Conservation (phyloP, 2,329 filamentous ascomycete genomes). For the Pseudogymnoascus destructans region DNA sequence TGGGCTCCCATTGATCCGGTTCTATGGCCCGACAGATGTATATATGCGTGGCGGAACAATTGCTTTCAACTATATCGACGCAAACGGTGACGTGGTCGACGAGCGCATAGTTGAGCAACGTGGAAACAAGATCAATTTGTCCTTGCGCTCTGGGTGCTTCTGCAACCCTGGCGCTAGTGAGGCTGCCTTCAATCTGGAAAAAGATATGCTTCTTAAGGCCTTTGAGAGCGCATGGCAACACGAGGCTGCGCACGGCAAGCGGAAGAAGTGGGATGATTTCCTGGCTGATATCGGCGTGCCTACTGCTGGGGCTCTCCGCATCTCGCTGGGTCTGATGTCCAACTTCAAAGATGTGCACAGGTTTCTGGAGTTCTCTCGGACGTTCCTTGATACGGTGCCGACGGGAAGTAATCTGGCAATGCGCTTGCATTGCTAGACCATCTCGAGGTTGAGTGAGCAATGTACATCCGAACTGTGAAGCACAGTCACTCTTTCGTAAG, state of each 20-base stretch:
- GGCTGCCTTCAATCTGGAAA: conserved; percentile 25
- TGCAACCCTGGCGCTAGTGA: conserved; percentile 32
- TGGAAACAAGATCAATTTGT: conserved; percentile 23
- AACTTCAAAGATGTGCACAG: conserved; percentile 27
- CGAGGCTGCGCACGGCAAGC: not conserved
- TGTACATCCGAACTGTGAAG: not conserved
- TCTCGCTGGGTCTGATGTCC: conserved; percentile 31
- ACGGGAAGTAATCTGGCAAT: not conserved
- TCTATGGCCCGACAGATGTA: conserved; percentile 28
- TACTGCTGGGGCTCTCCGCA: conserved; percentile 27
- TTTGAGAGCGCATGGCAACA: not conserved
- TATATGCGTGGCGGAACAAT: conserved; percentile 28
- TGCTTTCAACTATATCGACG: conserved; percentile 30
- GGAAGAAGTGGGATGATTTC: conserved; percentile 20
- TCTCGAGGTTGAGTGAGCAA: not conserved
- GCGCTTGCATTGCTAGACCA: not conserved
- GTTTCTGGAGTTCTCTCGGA: conserved; percentile 27
- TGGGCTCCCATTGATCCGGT: conserved; percentile 24
- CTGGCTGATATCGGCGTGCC: conserved; percentile 17
- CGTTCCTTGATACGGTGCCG: conserved; percentile 16
- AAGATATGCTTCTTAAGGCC: conserved; percentile 12
- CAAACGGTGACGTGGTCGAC: conserved; percentile 25
- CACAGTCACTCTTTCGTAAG: not conserved
- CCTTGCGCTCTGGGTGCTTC: conserved; percentile 31
- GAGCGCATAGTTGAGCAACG: conserved; percentile 29